Evolutionary conservation across 2,329 filamentous ascomycete genomes (phyloP), one percentile per base, ranked within the genome.

Genomic region (Aspergillus chevalieri): DNA sequence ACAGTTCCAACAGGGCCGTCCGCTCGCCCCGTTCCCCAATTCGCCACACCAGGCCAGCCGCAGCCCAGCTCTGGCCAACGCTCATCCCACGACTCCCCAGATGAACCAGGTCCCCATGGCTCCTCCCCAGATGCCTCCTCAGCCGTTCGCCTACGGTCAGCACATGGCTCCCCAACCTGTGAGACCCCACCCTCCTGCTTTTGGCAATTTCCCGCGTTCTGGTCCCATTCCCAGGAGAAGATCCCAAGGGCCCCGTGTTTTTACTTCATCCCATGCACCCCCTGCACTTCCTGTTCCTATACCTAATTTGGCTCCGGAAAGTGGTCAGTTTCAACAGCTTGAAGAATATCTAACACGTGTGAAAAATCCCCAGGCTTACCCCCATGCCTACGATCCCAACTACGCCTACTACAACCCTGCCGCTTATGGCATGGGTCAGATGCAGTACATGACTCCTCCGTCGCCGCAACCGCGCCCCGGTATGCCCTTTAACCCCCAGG

Each of bases 241-340:
- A 56, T 62, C 38, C 15, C 38, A 60, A 62, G 54, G 56, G 51
- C 52, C 57, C 57, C 60, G 57, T 52, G 54, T 54, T 49, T 58
- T 57, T 44, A 46, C 58, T 52, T 52, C 51, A 47, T 49, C 58
- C 28, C 52, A 47, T 45, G 22, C 47, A 48, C 49, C 47, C 52
- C 48, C 56, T 51, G 47, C 55, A 49, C 42, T 47, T 56, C 44
- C 52, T 46, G 52, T 58, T 52, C 60, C 70, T 49, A 56, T 65
- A 57, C 66, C 81, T 65, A 81, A 88, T 71, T 71, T 90, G 51
- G 84, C 84, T 55, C 86, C 86, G 52, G 81, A 83, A 63, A 84
- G 75, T 65, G 81, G 82, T 63, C 78, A 83, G 57, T 89, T 85
- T 78, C 85, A 91, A 68, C 78, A 83, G 57, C 89, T 85, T 78